Evolutionary conservation across 495 filamentous ascomycete genomes (phyloP), one percentile per base, ranked within the genome.

Genomic region (Hyaloscypha hepaticicola): DNA sequence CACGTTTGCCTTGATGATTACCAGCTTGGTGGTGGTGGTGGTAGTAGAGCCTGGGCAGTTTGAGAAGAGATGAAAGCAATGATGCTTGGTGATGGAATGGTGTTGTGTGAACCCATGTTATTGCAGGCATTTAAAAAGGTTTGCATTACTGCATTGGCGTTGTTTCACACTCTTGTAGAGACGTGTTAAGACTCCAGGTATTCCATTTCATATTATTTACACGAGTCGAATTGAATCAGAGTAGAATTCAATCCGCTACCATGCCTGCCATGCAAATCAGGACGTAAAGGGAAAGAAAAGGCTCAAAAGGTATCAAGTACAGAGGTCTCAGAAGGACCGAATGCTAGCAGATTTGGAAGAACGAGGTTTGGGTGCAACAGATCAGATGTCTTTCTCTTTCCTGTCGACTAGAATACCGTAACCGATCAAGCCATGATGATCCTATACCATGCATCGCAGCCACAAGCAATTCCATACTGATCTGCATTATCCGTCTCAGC

Each of bases 11-110:
- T 78, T 95, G 69, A 92, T 93, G 76, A 74, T 93, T 45, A 79
- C 87, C 31, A 86, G 85, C 53, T 72, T 95, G 69, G 81, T 88
- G 38, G 85, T 95, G 16, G 88, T 95, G 29, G 57, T 92, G 51
- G 81, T 85, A 11, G 85, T 90, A 41, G 85, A 88, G 59, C 82
- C 87, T 12, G 76, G 74, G 33, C 70, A 77, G 19, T 77, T 80
- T 74, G 80, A 85, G 72, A 70, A 74, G 69, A 45, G 62, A 53
- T 41, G 45, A 38, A 4, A 14, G 11, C 3, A 14, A 16, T 19
- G 12, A 8, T 45, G 11, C 11, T 45, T 45, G 55, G 28, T n/a
- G n/a, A n/a, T n/a, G n/a, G n/a, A n/a, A n/a, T n/a, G n/a, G n/a
- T n/a, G n/a, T n/a, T n/a, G n/a, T n/a, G n/a, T n/a, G n/a, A n/a